Base-by-base conservation (phyloP, 495 filamentous ascomycete species). In the Lasiosphaeria ovina region DNA sequence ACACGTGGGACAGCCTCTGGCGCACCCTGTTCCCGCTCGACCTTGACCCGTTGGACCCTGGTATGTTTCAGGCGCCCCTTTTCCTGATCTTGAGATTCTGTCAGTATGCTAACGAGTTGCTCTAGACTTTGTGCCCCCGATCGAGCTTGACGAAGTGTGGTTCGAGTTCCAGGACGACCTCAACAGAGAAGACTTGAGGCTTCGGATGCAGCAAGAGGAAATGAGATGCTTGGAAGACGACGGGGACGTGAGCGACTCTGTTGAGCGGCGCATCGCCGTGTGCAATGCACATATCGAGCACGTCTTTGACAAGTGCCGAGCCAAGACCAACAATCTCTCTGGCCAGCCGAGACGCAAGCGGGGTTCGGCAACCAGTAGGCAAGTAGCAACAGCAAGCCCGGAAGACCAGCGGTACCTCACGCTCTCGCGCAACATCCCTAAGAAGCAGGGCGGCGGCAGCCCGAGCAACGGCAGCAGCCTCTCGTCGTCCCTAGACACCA, bases 61-160 rank as follows among this genome's bases (percentile, higher is more conserved):
- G 69, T 70, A 65, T 44, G 59, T 40, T 3, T 0, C 42, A 35
- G 9, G 3, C 11, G 32, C 3, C n/a, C 10, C 5, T 36, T 51
- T 9, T 31, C 31, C 11, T 40, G 31, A 56, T 58, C 11, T 11
- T 4, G 16, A 47, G 44, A 47, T 14, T 9, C 5, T 47, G 5
- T 4, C 5, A 14, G 34, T 55, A 38, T 24, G 6, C 14, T 48
- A 24, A 42, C 11, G 12, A 9, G 9, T n/a, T 48, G n/a, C 11
- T 1, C 24, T 47, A 69, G 68, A 66, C 6, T 73, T 71, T n/a
- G 59, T 68, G 3, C 66, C 69, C 7, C 68, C 70, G 14, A 64
- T 65, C 5, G 70, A 73, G 32, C 49, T 68, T 4, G 70, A 73
- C n/a, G 70, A 73, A 40, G 64, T 73, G 0, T 55, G 65, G 4